Conservation (phyloP, 257 asterid genomes). For the Solanum habrochaites region DNA sequence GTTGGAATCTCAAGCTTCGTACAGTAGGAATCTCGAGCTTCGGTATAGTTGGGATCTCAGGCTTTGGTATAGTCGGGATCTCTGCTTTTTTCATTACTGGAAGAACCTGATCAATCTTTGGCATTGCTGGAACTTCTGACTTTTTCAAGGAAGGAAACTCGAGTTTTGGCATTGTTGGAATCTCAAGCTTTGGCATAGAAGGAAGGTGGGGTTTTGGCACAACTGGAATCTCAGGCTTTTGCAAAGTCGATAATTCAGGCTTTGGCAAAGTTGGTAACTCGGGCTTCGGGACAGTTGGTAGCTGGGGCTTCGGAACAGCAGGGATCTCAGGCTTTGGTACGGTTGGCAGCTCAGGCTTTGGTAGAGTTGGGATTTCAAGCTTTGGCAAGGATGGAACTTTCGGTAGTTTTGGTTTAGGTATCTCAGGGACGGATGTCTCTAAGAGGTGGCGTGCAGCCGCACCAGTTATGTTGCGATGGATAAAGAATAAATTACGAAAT, state of each 20-base stretch:
- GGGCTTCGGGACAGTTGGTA: background rate
- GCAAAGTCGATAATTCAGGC: conserved; percentile 1
- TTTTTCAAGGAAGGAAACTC: background rate
- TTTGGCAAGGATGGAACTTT: background rate
- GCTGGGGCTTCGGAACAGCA: background rate
- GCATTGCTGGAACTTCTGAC: background rate
- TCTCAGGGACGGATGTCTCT: background rate
- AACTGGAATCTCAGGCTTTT: background rate
- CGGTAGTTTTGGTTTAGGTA: background rate
- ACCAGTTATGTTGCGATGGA: background rate
- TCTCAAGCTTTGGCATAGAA: background rate
- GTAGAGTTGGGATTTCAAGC: background rate
- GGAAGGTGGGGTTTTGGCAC: background rate
- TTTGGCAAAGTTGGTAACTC: background rate
- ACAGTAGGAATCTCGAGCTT: conserved; percentile 4
- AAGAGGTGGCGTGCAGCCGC: conserved; percentile 15
- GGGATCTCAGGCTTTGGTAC: conserved; percentile 17
- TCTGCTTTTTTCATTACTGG: background rate
- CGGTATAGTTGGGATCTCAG: background rate
- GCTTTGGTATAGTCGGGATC: background rate
- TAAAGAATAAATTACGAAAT: background rate
- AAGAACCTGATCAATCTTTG: background rate
- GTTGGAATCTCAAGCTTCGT: background rate
- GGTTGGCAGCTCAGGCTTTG: conserved; percentile 8
- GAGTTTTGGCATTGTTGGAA: background rate